phyloP scores from a whole-genome alignment of 169 alveolate species.

The Cystoisospora suis region DNA sequence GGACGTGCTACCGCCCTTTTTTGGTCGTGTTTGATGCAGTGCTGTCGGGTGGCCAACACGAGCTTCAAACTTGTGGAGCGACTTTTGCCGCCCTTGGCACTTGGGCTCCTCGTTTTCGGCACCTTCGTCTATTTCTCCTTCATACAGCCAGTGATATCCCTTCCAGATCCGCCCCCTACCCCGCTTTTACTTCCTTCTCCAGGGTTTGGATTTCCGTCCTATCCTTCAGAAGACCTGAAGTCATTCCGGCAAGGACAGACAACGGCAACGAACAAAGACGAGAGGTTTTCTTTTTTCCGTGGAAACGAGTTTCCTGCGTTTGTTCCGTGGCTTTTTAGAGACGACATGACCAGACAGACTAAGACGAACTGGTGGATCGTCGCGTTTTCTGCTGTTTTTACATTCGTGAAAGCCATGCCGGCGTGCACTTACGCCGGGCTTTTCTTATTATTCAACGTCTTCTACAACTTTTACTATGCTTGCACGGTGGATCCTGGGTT shows the following conservation, averaged over 20 bases:
- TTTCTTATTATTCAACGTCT: neutral
- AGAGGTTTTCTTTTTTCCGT: too few species aligned
- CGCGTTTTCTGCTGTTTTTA: neutral
- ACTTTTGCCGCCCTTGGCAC: neutral
- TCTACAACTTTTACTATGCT: conserved; percentile 28
- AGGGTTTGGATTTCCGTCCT: too few species aligned
- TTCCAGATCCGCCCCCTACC: neutral
- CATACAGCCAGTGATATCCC: neutral
- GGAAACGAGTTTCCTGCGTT: too few species aligned
- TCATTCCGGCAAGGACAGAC: too few species aligned
- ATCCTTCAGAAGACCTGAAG: too few species aligned
- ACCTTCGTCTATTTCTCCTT: neutral
- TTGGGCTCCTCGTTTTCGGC: neutral
- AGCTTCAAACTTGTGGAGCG: neutral
- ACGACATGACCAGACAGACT: too few species aligned
- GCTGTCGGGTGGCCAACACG: neutral
- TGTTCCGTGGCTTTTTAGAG: too few species aligned
- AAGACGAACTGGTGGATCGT: too few species aligned
- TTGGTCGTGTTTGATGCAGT: neutral
- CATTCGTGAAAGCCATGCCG: neutral
- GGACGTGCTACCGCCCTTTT: neutral
- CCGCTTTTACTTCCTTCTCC: neutral
- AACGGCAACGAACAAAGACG: too few species aligned
- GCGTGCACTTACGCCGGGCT: neutral
- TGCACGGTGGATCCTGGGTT: conserved; percentile 43